phyloP scores from a whole-genome alignment of 805 yeast genomes.

The Metschnikowia hibisci region DNA sequence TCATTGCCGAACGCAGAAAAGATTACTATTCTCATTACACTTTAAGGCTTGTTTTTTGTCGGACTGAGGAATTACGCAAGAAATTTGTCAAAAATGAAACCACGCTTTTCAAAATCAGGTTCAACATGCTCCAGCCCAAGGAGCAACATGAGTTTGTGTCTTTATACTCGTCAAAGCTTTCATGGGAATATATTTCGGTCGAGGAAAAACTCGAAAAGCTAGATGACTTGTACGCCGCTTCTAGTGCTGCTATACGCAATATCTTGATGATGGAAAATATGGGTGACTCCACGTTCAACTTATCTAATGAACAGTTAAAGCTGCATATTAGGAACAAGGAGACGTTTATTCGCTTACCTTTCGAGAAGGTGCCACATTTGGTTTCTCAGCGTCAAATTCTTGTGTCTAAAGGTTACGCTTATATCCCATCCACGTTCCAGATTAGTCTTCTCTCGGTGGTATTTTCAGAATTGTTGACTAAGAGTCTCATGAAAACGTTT shows the following conservation, averaged over 20 bases:
- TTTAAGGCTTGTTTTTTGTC: constrained; percentile 82
- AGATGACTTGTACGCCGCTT: constrained; percentile 51
- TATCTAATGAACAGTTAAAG: constrained; percentile 49
- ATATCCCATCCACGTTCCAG: constrained; percentile 80
- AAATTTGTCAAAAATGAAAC: constrained; percentile 79
- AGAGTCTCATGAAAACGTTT: constrained; percentile 61
- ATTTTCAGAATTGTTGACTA: constrained; percentile 50
- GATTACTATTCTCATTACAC: constrained; percentile 93
- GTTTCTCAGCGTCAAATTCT: constrained; percentile 70
- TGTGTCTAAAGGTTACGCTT: constrained; percentile 68
- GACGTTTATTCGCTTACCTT: constrained; percentile 77
- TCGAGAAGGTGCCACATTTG: constrained; percentile 77
- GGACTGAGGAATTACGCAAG: constrained; percentile 75
- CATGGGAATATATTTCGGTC: constrained; percentile 64
- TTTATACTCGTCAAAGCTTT: constrained; percentile 49
- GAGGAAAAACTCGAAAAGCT: constrained; percentile 55
- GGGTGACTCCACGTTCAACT: constrained; percentile 24
- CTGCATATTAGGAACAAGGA: constrained; percentile 51
- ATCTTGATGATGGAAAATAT: constrained; percentile 31
- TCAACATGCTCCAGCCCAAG: constrained; percentile 51
- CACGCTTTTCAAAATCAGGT: constrained; percentile 69
- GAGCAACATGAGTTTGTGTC: constrained; percentile 75
- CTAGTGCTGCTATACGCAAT: constrained; percentile 41
- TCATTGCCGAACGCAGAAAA: constrained; percentile 64
- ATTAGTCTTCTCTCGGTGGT: constrained; percentile 65